A percentile compares a stretch with the other conserved stretches of the same genome.
phyloP scores from a whole-genome alignment of 495 filamentous ascomycete genomes.

The Schizothecium vesticola region DNA sequence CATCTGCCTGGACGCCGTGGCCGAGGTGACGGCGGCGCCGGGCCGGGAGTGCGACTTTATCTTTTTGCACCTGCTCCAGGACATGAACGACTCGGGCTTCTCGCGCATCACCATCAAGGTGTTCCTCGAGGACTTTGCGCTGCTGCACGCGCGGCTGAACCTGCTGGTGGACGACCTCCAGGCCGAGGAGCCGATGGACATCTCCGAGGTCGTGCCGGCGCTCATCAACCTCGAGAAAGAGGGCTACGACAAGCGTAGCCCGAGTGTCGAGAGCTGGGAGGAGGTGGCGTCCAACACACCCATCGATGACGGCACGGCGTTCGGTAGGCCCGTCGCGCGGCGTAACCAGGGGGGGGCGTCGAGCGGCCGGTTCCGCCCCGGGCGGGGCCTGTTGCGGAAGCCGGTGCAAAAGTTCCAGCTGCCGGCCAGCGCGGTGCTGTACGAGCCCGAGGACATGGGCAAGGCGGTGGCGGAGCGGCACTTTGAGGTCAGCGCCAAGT shows the following conservation, averaged over 20 bases:
- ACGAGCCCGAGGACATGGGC: constrained; percentile 76
- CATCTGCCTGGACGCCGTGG: constrained; percentile 65
- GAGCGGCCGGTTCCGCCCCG: constrained; percentile 1
- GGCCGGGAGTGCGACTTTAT: constrained; percentile 92
- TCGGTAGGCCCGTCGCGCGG: constrained; percentile 36
- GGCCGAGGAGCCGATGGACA: constrained; percentile 55
- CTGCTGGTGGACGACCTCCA: constrained; percentile 73
- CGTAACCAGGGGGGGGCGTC: constrained; percentile 17
- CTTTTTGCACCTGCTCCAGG: constrained; percentile 72
- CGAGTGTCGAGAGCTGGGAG: constrained; percentile 90
- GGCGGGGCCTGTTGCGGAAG: constrained; percentile 32
- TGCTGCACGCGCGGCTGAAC: constrained; percentile 79
- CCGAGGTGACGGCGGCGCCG: constrained; percentile 82
- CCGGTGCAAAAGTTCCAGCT: constrained; percentile 74
- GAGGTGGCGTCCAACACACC: constrained; percentile 65
- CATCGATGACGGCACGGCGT: constrained; percentile 49
- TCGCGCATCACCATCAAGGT: constrained; percentile 79
- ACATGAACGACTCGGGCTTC: constrained; percentile 55
- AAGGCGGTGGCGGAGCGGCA: constrained; percentile 62
- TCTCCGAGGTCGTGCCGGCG: constrained; percentile 42
- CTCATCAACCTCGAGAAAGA: constrained; percentile 58
- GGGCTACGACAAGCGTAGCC: constrained; percentile 51
- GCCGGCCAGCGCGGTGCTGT: constrained; percentile 73
- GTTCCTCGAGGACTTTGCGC: constrained; percentile 79
- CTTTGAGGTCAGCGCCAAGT: constrained; percentile 85